Evolutionary conservation across 371 early-diverging fungal genomes (phyloP), one percentile per base, ranked within the genome.

Genomic region (Mucor indicus): DNA sequence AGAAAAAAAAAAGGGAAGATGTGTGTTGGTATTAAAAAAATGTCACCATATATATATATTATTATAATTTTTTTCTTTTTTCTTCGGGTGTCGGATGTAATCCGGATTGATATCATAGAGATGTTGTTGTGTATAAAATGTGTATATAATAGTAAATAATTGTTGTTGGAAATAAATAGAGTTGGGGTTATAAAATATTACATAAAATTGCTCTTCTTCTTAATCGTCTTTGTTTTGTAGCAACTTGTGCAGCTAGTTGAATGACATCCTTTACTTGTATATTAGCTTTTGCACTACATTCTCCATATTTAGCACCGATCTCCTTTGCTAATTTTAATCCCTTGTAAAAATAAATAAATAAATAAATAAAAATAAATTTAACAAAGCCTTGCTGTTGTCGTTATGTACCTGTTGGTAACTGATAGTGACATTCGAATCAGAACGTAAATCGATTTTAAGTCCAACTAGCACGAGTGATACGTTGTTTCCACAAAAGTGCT

Each of bases 271-370:
- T 86, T 32, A 92, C 75, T 33, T 90, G 85, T 57, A 80, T 83
- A 50, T 89, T 88, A 13, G 87, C 85, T 35, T 85, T 72, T 1
- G 93, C 89, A 23, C 91, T 90, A 56, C 93, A 92, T 67, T 92
- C 93, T 30, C 91, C 75, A 57, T 91, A 92, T 55, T 85, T 89
- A 24, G 89, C 87, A 5, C 74, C 69, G 47, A 91, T 79, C 55
- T 86, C 85, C 62, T 85, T 89, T 24, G 84, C 80, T 68, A 88
- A 66, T 39, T 75, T 64, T n/a, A 67, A n/a, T 49, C 21, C 91
- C 89, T 64, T 86, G 73, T 10, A 71, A 69, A 64, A 12, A 7
- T 21, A 1, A 68, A 77, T 22, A 10, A 31, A 24, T 27, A 36
- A n/a, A 37, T 21, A 35, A 32, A 15, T 20, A 30, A 17, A 1